phyloP scores from a whole-genome alignment of 805 yeast species.

The Candida railenensis region DNA sequence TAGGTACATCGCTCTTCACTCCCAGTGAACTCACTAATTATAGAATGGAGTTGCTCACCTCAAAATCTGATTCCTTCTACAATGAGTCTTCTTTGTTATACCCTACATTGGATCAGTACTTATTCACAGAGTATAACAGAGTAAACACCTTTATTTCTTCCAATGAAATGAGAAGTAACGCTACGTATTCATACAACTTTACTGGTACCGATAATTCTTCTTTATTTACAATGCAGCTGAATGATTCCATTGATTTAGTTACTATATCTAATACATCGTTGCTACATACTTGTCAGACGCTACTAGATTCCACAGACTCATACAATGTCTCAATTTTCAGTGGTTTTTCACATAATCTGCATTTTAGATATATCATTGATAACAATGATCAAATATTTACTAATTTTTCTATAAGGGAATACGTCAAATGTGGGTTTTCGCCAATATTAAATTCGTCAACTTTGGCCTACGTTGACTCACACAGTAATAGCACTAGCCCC shows the following conservation, averaged over 20 bases:
- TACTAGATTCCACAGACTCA: constrained; percentile 3
- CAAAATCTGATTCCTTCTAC: constrained; percentile 14
- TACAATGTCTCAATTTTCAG: constrained; percentile 7
- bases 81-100: constrained; percentile 17
- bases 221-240: constrained; percentile 11
- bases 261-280: constrained; percentile 5
- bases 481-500: not conserved
- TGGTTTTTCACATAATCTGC: constrained; percentile 14
- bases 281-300: constrained; percentile 8
- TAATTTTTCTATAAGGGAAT: constrained; percentile 30
- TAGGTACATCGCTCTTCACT: constrained; percentile 17
- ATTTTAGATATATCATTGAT: constrained; percentile 36
- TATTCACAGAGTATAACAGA: constrained; percentile 27
- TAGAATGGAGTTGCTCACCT: not conserved
- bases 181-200: constrained; percentile 20
- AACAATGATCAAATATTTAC: constrained; percentile 35
- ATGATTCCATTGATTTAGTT: not conserved
- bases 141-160: constrained; percentile 24
- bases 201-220: constrained; percentile 19
- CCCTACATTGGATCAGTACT: constrained; percentile 28
- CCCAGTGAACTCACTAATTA: constrained; percentile 15
- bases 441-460: constrained; percentile 54
- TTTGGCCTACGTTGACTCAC: not conserved
- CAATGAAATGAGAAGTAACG: constrained; percentile 16
- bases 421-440: constrained; percentile 58